Conservation (phyloP, 805 yeast genomes). For the Zygoascus biomembranicola region DNA sequence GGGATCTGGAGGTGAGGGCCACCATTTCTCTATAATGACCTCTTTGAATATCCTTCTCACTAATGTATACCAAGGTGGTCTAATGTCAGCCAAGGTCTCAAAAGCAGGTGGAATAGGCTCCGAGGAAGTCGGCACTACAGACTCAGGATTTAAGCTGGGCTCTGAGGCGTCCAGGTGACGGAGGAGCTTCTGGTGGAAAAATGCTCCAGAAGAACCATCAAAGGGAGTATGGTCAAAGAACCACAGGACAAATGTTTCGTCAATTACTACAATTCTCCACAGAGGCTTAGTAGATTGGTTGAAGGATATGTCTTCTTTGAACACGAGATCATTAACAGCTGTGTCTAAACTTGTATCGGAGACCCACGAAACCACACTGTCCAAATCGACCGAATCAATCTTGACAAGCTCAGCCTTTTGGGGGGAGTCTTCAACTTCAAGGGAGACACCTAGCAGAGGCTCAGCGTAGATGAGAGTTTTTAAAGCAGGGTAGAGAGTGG, state of each 20-base stretch:
- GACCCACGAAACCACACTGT: constrained; percentile 7
- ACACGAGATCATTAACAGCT: constrained; percentile 2
- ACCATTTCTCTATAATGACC: not conserved
- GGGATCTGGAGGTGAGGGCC: not conserved
- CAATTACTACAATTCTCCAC: constrained; percentile 16
- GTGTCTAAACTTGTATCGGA: constrained; percentile 2
- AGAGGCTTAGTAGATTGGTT: constrained; percentile 8
- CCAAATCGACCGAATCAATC: constrained; percentile 7
- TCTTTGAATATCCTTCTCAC: not conserved
- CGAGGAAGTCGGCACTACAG: not conserved
- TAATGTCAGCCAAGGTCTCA: constrained; percentile 6
- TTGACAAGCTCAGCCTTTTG: not conserved
- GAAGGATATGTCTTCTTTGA: constrained; percentile 1
- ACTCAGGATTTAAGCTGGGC: not conserved
- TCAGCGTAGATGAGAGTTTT: constrained; percentile 2
- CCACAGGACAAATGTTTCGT: constrained; percentile 9
- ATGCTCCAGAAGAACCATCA: constrained; percentile 21
- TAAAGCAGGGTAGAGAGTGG: constrained; percentile 9
- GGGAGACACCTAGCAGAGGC: constrained; percentile 6
- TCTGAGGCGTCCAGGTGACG: not conserved
- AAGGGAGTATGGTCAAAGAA: constrained; percentile 18
- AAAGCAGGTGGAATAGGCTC: not conserved
- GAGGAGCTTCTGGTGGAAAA: constrained; percentile 12
- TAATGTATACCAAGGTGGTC: constrained; percentile 6
- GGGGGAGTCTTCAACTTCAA: not conserved